These are phyloP conservation scores for Pichia sp. DNA, from an alignment of 1,139 yeast genomes.

Conservation along the genomic window DNA sequence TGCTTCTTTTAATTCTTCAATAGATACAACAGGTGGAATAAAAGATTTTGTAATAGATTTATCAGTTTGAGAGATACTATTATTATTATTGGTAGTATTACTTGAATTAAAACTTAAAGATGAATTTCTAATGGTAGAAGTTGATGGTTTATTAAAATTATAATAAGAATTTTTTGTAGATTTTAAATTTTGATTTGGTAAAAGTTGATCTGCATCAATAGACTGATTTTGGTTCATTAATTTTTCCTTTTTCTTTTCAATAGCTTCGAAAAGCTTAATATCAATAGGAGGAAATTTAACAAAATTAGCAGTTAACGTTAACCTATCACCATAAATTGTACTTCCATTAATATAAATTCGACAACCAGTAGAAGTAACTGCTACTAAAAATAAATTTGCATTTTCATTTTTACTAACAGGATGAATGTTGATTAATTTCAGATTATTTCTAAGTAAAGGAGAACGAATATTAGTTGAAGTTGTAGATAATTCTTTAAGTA, in stretches of 20 bases:
- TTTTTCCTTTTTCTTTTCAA: constrained; percentile 32
- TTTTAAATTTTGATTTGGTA: constrained; percentile 2
- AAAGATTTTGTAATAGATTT: constrained; percentile 25
- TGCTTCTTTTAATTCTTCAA: constrained; percentile 28
- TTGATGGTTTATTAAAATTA: neutral
- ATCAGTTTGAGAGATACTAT: neutral
- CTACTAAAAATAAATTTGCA: constrained; percentile 66
- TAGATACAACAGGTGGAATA: constrained; percentile 20
- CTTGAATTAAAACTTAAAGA: neutral
- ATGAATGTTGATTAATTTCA: constrained; percentile 58
- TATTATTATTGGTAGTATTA: neutral
- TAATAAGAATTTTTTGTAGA: constrained; percentile 4
- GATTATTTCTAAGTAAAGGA: constrained; percentile 29
- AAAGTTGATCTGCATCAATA: constrained; percentile 15
- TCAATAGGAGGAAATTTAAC: constrained; percentile 75
- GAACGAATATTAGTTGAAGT: constrained; percentile 33
- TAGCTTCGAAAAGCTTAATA: constrained; percentile 49
- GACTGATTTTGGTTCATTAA: constrained; percentile 37
- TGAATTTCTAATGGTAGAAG: neutral
- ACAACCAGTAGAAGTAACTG: constrained; percentile 81
- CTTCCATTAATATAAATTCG: constrained; percentile 64
- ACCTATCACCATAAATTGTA: constrained; percentile 28
- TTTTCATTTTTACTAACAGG: constrained; percentile 62
- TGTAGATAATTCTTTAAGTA: constrained; percentile 54
- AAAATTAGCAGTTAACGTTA: constrained; percentile 43